Evolutionary conservation across 768 basidiomycete species (phyloP).

Genomic region (Lactarius evosmus): DNA sequence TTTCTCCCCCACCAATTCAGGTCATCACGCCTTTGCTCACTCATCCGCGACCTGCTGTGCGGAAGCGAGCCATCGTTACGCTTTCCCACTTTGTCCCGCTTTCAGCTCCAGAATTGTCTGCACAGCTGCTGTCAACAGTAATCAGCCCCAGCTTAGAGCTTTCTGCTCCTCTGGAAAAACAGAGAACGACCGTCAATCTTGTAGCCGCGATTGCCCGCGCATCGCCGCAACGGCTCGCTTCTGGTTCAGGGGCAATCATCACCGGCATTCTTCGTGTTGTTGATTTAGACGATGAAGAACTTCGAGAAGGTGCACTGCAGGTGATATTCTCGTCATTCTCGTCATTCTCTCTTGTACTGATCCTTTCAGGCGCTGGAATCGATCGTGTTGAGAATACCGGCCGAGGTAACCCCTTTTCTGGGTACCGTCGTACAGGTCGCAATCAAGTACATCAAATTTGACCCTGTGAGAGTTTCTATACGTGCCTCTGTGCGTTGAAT

Average conservation of each 20-base stretch:
- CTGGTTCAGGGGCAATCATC: constrained; percentile 58
- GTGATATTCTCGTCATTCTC: constrained; percentile 35
- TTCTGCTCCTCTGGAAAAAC: constrained; percentile 57
- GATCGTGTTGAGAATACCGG: constrained; percentile 76
- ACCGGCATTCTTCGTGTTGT: constrained; percentile 68
- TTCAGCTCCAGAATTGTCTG: constrained; percentile 60
- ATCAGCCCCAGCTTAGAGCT: constrained; percentile 58
- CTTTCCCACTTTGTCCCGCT: constrained; percentile 80
- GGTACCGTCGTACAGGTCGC: constrained; percentile 66
- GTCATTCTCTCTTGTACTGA: not conserved
- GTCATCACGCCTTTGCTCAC: constrained; percentile 69
- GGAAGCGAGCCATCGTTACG: constrained; percentile 88
- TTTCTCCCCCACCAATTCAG: constrained; percentile 57
- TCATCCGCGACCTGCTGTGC: constrained; percentile 79
- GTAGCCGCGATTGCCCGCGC: constrained; percentile 76
- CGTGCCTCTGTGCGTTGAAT: not conserved
- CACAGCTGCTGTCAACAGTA: constrained; percentile 53
- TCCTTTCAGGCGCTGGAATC: constrained; percentile 72
- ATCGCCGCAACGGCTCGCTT: constrained; percentile 63
- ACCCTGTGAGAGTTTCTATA: constrained; percentile 62
- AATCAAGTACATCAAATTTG: constrained; percentile 81
- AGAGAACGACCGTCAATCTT: constrained; percentile 75
- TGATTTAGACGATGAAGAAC: constrained; percentile 76
- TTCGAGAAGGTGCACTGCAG: constrained; percentile 78
- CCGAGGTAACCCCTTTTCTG: constrained; percentile 74